A percentile compares a stretch with the other conserved stretches of the same genome.
Evolutionary conservation across 306 rosid species (phyloP).

Genomic region (Castanopsis chinensis): DNA sequence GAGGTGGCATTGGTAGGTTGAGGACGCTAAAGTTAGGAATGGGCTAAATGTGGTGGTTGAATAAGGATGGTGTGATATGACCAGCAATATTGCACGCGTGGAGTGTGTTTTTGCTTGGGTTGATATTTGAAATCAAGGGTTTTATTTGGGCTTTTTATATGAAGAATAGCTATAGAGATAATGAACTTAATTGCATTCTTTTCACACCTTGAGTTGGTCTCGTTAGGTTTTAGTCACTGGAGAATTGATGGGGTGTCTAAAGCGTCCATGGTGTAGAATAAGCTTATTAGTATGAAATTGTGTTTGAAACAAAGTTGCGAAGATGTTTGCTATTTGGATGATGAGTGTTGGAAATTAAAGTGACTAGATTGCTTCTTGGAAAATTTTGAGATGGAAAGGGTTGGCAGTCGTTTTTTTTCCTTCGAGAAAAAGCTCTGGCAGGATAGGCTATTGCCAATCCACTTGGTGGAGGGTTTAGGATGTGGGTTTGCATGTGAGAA

Average conservation of each 20-base stretch:
- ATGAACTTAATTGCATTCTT: not conserved
- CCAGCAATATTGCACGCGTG: not conserved
- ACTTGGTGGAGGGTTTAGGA: not conserved
- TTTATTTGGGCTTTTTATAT: not conserved
- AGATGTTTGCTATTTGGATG: not conserved
- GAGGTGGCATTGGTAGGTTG: not conserved
- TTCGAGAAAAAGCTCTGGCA: not conserved
- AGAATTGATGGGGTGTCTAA: not conserved
- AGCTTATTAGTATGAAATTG: not conserved
- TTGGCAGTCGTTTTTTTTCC: not conserved
- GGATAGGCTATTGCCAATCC: not conserved
- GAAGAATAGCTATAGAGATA: not conserved
- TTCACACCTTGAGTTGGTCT: not conserved
- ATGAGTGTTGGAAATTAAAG: not conserved
- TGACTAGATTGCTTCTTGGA: not conserved
- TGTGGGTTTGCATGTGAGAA: not conserved
- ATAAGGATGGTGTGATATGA: not conserved
- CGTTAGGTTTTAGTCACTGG: not conserved
- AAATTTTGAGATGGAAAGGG: not conserved
- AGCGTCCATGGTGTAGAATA: not conserved
- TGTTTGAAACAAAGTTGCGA: not conserved
- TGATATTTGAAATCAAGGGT: not conserved
- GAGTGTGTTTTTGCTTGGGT: not conserved
- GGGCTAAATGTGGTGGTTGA: not conserved
- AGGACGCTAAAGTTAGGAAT: not conserved